phyloP scores from a whole-genome alignment of 2,329 filamentous ascomycete species.

The Ciborinia camelliae region DNA sequence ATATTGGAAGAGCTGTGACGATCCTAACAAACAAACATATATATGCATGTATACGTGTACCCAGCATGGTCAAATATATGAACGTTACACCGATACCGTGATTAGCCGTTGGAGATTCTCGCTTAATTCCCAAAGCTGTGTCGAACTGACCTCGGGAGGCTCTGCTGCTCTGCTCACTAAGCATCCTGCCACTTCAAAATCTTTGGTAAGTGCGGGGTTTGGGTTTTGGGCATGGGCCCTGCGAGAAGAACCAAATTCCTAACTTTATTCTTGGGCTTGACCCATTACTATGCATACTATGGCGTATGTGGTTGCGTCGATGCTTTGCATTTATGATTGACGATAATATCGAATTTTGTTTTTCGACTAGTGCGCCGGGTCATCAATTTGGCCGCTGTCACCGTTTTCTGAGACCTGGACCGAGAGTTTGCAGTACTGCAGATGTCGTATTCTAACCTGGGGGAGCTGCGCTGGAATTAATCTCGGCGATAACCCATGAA shows the following conservation, averaged over 20 bases:
- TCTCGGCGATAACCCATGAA: background rate
- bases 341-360: background rate
- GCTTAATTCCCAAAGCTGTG: background rate
- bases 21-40: conserved; percentile 1
- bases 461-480: background rate
- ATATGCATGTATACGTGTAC: background rate
- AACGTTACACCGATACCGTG: background rate
- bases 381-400: background rate
- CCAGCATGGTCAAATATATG: background rate
- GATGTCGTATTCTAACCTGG: background rate
- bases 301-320: background rate
- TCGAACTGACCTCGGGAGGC: conserved; percentile 2
- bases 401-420: background rate
- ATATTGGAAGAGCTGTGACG: background rate
- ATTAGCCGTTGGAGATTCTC: conserved; percentile 1
- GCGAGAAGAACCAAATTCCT: background rate
- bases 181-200: background rate
- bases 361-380: background rate
- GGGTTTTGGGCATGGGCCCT: background rate
- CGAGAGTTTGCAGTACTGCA: background rate
- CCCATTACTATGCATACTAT: background rate
- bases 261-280: background rate
- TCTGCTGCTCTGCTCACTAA: background rate
- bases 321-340: background rate
- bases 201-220: background rate